phyloP scores from a whole-genome alignment of 2,329 filamentous ascomycete species.

The Myriosclerotinia curreyana region DNA sequence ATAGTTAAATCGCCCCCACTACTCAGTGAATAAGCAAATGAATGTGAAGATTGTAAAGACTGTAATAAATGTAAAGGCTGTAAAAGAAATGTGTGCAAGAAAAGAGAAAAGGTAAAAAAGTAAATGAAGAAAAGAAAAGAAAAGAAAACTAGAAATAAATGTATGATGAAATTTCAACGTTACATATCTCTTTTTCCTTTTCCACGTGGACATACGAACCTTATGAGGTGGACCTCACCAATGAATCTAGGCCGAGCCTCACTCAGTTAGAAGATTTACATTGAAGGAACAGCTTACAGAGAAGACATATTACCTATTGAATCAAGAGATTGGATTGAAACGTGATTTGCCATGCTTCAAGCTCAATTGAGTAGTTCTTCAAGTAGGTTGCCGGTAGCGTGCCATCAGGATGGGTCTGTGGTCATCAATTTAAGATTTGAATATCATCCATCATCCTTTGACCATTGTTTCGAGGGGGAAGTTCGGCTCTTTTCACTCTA shows the following conservation, averaged over 20 bases:
- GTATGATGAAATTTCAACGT: not conserved
- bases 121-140: not conserved
- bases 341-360: not conserved
- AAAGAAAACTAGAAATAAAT: not conserved
- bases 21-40: not conserved
- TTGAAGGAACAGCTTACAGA: not conserved
- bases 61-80: not conserved
- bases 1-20: not conserved
- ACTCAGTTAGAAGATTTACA: not conserved
- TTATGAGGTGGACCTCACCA: not conserved
- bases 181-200: not conserved
- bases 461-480: not conserved
- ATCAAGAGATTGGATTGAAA: not conserved
- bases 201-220: not conserved
- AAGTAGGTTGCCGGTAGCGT: constrained; percentile 6
- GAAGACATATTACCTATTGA: not conserved
- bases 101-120: not conserved
- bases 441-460: constrained; percentile 17
- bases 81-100: not conserved
- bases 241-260: not conserved
- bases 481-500: not conserved
- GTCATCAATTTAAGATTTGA: constrained; percentile 19
- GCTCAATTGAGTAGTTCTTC: not conserved
- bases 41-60: constrained; percentile 4
- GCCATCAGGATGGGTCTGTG: constrained; percentile 14